Conservation (phyloP, 2,329 filamentous ascomycete genomes). For the Cordyceps javanica region DNA sequence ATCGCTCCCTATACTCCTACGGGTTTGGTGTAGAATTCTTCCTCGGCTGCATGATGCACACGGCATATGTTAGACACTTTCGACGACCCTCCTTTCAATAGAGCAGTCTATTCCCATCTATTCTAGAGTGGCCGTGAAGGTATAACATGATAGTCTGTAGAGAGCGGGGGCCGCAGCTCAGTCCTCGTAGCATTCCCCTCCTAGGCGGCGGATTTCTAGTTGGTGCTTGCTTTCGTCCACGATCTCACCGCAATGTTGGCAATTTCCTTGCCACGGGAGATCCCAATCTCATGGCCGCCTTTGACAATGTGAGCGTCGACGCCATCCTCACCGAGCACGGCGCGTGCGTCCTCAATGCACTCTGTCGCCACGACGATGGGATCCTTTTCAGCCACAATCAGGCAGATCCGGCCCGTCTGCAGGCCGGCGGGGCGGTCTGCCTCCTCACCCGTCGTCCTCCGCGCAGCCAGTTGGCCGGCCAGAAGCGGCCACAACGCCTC, state of each 20-base stretch:
- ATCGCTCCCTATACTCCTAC: no score
- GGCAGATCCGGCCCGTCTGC: constrained; percentile 45
- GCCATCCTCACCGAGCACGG: constrained; percentile 49
- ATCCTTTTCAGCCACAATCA: constrained; percentile 63
- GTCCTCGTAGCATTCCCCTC: background rate
- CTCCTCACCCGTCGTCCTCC: constrained; percentile 14
- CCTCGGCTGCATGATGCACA: no score
- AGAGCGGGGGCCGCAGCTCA: no score
- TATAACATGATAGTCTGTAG: no score
- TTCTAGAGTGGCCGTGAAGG: no score
- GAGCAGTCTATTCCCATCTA: no score
- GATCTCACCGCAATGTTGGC: constrained; percentile 34
- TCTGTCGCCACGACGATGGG: constrained; percentile 61
- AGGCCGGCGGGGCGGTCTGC: constrained; percentile 29
- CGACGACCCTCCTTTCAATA: no score
- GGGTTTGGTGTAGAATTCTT: no score
- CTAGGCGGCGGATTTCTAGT: background rate
- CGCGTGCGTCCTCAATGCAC: constrained; percentile 52
- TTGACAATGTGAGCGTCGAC: constrained; percentile 51
- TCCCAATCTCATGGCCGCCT: constrained; percentile 65
- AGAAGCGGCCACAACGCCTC: constrained; percentile 55
- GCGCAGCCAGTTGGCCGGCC: constrained; percentile 37
- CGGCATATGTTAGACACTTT: no score
- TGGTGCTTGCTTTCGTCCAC: constrained; percentile 22
- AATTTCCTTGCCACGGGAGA: constrained; percentile 54